Evolutionary conservation across 345 rosid species (phyloP).

Genomic region (Arabidopsis suecica): DNA sequence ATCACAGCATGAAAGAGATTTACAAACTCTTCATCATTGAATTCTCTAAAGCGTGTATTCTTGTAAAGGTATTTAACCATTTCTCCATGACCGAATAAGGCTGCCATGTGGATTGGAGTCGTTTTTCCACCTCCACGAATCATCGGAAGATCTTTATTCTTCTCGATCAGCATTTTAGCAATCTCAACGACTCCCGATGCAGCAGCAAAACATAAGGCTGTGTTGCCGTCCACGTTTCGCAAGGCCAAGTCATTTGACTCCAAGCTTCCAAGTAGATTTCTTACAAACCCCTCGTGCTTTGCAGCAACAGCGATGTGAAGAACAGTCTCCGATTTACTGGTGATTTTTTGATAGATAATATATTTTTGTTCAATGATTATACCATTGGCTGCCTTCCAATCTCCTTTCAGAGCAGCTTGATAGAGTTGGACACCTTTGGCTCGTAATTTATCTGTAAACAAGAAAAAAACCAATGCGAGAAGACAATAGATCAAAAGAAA

Average conservation of each 20-base stretch:
- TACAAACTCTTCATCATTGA: too few species aligned
- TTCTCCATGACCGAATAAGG: background rate
- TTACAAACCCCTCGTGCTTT: slow-evolving; percentile 42
- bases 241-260: slow-evolving; percentile 29
- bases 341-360: background rate
- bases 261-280: slow-evolving; percentile 42
- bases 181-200: background rate
- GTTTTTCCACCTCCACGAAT: background rate
- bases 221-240: slow-evolving; percentile 26
- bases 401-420: too few species aligned
- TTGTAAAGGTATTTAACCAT: slow-evolving; percentile 6
- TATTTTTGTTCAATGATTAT: too few species aligned
- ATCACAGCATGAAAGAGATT: slow-evolving; percentile 6
- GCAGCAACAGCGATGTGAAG: slow-evolving; percentile 57
- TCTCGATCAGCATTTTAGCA: slow-evolving; percentile 8
- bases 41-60: too few species aligned
- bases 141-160: background rate
- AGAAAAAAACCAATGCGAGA: too few species aligned
- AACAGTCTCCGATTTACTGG: slow-evolving; percentile 40
- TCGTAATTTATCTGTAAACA: too few species aligned
- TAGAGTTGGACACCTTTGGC: too few species aligned
- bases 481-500: too few species aligned
- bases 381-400: too few species aligned
- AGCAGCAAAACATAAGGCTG: slow-evolving; percentile 16
- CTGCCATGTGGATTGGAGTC: slow-evolving; percentile 13